Evolutionary conservation across 2,329 filamentous ascomycete species (phyloP).

Genomic region (Penicillium paneum): DNA sequence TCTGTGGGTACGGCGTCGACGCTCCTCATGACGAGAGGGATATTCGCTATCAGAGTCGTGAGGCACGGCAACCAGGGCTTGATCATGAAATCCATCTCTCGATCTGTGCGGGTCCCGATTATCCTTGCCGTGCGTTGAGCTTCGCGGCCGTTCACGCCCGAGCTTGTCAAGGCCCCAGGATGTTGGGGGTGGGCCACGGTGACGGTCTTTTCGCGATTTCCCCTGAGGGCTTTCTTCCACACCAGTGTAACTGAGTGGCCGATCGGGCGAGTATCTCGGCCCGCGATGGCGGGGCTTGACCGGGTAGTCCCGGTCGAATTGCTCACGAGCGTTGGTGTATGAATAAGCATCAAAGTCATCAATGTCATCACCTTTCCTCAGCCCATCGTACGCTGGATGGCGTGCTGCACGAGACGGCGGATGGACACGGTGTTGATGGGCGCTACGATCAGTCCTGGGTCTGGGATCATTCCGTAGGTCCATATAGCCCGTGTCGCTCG

Average conservation of each 20-base stretch:
- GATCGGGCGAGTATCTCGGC: constrained; percentile 24
- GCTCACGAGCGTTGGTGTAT: constrained; percentile 48
- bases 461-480: constrained; percentile 23
- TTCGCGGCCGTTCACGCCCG: constrained; percentile 30
- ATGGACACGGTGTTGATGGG: constrained; percentile 23
- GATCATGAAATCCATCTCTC: constrained; percentile 40
- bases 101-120: constrained; percentile 38
- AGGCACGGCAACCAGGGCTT: constrained; percentile 46
- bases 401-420: constrained; percentile 24
- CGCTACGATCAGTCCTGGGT: constrained; percentile 20
- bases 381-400: constrained; percentile 30
- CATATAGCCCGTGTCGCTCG: constrained; percentile 36
- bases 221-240: constrained; percentile 34
- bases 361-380: constrained; percentile 37
- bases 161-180: constrained; percentile 39
- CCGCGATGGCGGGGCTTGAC: constrained; percentile 34
- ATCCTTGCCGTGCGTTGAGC: constrained; percentile 29
- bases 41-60: constrained; percentile 48
- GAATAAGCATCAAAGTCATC: constrained; percentile 45
- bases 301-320: constrained; percentile 47
- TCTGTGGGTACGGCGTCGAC: constrained; percentile 35
- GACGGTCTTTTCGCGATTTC: constrained; percentile 28
- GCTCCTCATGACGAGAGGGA: constrained; percentile 44
- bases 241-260: constrained; percentile 42
- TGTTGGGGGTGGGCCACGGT: constrained; percentile 37